Base-by-base conservation (phyloP, 1,284 basidiomycete genomes). In the Fomitopsis schrenkii region DNA sequence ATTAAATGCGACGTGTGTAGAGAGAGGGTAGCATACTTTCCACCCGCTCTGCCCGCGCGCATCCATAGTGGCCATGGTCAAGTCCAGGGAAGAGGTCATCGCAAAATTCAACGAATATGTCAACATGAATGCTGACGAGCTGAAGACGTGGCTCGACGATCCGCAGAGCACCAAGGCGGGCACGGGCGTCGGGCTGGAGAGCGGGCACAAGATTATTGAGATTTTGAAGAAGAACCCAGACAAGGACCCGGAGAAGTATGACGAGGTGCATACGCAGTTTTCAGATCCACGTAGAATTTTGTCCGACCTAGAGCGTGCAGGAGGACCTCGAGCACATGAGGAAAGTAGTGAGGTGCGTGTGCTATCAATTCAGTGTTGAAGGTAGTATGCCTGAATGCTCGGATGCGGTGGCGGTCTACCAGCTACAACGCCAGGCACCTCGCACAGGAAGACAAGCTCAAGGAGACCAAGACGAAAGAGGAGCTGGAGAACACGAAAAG, bases 271-370 rank as follows among this genome's bases (percentile, higher is more conserved):
- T 35, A 10, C 45, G 22, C 28, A n/a, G n/a, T 8, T 22, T 44
- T 22, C 30, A 33, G 30, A 7, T 44, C 14, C 4, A 2, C 5
- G 8, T 26, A 17, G 26, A 22, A n/a, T 35, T 5, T 10, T 6
- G 12, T 40, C n/a, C 17, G 36, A 30, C 30, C 36, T 33, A 15
- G 36, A 17, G 19, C 42, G 36, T 28, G 42, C 52, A 76, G 72
- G 71, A 72, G 38, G 75, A 76, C 50, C 65, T 76, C 26, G 66
- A 70, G 62, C 76, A 77, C 62, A 76, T 76, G 69, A 67, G 72
- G 35, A 76, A 76, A 58, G 76, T 77, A 10, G 74, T 75, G 12
- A 66, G 69, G 76, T 76, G 26, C 50, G 71, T 66, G 12, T 8
- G 9, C 12, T 35, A 2, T 8, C 28, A 35, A 26, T 2, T 5